Conservation (phyloP, 2,329 filamentous ascomycete species). For the Pseudomassariella vexata region DNA sequence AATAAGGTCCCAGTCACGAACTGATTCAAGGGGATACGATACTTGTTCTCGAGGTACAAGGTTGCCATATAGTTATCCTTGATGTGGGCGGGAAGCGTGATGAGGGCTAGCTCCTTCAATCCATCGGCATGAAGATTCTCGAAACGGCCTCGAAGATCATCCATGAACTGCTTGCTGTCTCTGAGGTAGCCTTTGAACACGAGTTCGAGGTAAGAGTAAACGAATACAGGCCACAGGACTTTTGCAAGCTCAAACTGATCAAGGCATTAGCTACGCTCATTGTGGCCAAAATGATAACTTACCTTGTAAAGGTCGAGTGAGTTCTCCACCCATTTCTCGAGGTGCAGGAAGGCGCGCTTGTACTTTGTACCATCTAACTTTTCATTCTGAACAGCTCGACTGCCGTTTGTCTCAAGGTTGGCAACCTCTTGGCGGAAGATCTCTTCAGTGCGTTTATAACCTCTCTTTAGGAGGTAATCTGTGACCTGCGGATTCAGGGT, state of each 20-base stretch:
- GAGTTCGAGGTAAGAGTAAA: conserved; percentile 85
- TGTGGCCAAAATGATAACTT: conserved; percentile 16
- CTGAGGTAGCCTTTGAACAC: conserved; percentile 64
- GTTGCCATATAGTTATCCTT: conserved; percentile 71
- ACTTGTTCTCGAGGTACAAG: conserved; percentile 80
- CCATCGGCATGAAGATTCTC: conserved; percentile 76
- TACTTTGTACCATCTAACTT: conserved; percentile 68
- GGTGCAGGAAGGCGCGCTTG: conserved; percentile 63
- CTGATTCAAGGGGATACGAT: conserved; percentile 82
- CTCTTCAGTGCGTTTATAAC: conserved; percentile 87
- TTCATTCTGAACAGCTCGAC: conserved; percentile 73
- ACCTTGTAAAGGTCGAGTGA: conserved; percentile 93
- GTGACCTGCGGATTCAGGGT: conserved; percentile 56
- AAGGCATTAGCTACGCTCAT: conserved; percentile 8
- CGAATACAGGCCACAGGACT: conserved; percentile 87
- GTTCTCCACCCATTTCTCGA: conserved; percentile 82
- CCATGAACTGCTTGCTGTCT: conserved; percentile 70
- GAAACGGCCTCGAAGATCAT: conserved; percentile 62
- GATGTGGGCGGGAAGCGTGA: conserved; percentile 74
- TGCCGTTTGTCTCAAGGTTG: conserved; percentile 69
- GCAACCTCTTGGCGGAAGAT: conserved; percentile 88
- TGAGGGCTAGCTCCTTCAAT: conserved; percentile 64
- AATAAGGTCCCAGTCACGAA: conserved; percentile 78
- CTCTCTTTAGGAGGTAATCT: conserved; percentile 92
- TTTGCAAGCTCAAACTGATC: conserved; percentile 81